Evolutionary conservation across 2,329 filamentous ascomycete genomes (phyloP).

Genomic region (Penicillium sp.): DNA sequence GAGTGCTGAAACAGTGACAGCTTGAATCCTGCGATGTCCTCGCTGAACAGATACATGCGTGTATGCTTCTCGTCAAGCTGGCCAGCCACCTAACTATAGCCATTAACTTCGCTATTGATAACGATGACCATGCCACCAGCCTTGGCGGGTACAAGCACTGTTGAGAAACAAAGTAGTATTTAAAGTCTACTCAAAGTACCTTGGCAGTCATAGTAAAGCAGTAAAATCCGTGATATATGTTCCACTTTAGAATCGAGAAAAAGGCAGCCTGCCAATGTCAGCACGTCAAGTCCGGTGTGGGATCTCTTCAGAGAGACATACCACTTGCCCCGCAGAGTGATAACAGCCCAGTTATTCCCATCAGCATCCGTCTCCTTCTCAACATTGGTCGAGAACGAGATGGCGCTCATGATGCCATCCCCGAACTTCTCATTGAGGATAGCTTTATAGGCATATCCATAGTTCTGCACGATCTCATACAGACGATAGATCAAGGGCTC

Average conservation of each 20-base stretch:
- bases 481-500: constrained; percentile 86
- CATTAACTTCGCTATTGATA: too few relatives aligned
- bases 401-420: constrained; percentile 95
- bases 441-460: constrained; percentile 93
- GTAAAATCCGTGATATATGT: too few relatives aligned
- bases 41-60: too few relatives aligned
- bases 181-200: background rate
- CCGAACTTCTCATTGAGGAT: constrained; percentile 93
- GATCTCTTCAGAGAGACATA: constrained; percentile 39
- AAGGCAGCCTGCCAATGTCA: constrained; percentile 40
- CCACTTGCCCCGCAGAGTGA: constrained; percentile 81
- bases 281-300: background rate
- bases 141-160: too few relatives aligned
- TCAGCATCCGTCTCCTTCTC: constrained; percentile 88
- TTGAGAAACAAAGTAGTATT: background rate
- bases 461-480: constrained; percentile 95
- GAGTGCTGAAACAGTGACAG: too few relatives aligned
- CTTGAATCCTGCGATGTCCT: too few relatives aligned
- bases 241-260: constrained; percentile 39
- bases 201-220: background rate
- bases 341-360: constrained; percentile 77
- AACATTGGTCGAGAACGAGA: constrained; percentile 82
- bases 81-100: too few relatives aligned
- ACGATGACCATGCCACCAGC: too few relatives aligned
- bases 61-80: too few relatives aligned